A percentile compares a stretch with the other conserved stretches of the same genome.
These are phyloP conservation scores for Arthromyces matolae DNA, from an alignment of 768 basidiomycete species.

Conservation along the genomic window DNA sequence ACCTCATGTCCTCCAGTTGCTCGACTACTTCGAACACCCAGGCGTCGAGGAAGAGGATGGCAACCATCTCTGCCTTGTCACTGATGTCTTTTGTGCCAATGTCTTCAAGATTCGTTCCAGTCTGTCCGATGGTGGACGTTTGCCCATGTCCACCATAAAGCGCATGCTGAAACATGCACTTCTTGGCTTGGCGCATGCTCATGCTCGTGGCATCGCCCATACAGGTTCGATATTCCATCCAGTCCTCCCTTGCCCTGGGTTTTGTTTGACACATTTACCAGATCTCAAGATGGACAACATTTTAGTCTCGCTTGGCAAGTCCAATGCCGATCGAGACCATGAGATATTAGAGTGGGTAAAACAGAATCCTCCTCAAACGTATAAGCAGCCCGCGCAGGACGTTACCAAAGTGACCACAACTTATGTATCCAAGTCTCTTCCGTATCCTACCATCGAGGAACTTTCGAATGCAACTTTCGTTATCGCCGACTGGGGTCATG, in stretches of 20 bases:
- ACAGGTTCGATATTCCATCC: conserved; percentile 2
- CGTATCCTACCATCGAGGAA: neutral
- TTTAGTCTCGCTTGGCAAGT: conserved; percentile 12
- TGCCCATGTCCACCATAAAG: conserved; percentile 25
- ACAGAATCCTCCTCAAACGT: neutral
- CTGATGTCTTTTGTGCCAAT: conserved; percentile 22
- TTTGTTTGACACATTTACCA: neutral
- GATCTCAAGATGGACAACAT: conserved; percentile 30
- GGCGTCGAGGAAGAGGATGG: conserved; percentile 18
- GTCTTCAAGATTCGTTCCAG: conserved; percentile 14
- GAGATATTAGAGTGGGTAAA: neutral
- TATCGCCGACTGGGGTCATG: neutral
- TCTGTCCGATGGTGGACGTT: conserved; percentile 3
- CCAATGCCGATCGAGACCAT: no score
- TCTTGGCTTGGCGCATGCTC: conserved; percentile 20
- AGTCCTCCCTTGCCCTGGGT: neutral
- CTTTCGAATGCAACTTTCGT: neutral
- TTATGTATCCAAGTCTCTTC: neutral
- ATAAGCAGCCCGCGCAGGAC: neutral
- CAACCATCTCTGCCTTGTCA: conserved; percentile 25
- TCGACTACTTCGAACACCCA: conserved; percentile 22
- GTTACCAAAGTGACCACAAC: neutral
- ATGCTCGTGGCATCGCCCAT: conserved; percentile 22
- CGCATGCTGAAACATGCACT: conserved; percentile 23
- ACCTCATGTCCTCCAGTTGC: conserved; percentile 19